A percentile compares a stretch with the other conserved stretches of the same genome.
Evolutionary conservation across 345 rosid genomes (phyloP).

Genomic region (Murraya koenigii): DNA sequence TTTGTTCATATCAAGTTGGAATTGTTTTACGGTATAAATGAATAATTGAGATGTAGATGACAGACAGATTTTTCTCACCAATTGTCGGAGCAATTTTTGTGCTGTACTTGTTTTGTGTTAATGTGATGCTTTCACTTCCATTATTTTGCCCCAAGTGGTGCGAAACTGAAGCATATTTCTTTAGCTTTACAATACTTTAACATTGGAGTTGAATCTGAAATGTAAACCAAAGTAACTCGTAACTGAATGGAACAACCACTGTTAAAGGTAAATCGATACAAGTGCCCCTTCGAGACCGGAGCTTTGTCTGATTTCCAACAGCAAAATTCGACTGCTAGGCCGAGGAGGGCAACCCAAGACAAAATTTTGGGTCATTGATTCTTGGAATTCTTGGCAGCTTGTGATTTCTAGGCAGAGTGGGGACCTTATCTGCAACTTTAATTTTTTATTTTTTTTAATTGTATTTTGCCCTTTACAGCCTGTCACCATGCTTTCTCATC

Average conservation of each 20-base stretch:
- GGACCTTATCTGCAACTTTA: slow-evolving; percentile 9
- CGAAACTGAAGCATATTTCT: background rate
- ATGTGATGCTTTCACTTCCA: background rate
- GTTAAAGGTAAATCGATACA: background rate
- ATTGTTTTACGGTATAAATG: background rate
- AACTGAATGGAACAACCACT: background rate
- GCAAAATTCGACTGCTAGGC: slow-evolving; percentile 21
- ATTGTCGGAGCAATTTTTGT: too few species aligned
- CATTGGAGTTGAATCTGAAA: too few species aligned
- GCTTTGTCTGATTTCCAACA: slow-evolving; percentile 23
- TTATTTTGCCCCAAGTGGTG: too few species aligned
- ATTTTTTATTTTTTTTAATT: background rate
- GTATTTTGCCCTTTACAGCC: slow-evolving; percentile 26
- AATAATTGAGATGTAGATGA: background rate
- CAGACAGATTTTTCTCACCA: background rate
- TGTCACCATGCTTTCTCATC: slow-evolving; percentile 18
- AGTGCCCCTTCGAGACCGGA: slow-evolving; percentile 6
- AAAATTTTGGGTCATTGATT: slow-evolving; percentile 7
- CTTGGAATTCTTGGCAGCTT: slow-evolving; percentile 20
- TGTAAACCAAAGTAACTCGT: background rate
- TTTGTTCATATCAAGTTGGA: slow-evolving; percentile 1
- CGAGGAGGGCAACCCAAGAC: too few species aligned
- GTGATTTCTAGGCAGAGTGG: slow-evolving; percentile 16
- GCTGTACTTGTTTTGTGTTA: background rate
- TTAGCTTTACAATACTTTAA: too few species aligned